Evolutionary conservation across 345 rosid species (phyloP), one percentile per base, ranked within the genome.

Genomic region (Murraya koenigii): DNA sequence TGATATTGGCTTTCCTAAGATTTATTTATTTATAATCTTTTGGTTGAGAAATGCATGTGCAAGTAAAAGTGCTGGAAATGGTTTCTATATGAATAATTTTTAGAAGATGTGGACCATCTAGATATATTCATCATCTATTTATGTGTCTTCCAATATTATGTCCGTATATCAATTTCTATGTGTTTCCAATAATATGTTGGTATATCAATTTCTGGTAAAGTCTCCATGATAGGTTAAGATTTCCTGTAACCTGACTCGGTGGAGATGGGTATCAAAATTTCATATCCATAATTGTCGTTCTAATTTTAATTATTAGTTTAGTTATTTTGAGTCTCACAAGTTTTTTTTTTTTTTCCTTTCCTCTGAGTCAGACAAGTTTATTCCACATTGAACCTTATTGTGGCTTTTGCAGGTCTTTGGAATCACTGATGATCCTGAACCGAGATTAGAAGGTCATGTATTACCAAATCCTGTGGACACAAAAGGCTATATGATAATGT

Each of bases 401-500:
- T 82, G 55, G 72, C 78, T 81, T 35, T 76, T 75, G 39, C 85
- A 96, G 99, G 95, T 96, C 25, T 90, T 96, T 65, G 98, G 99
- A 71, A 92, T 96, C 58, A 89, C 97, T 33, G 80, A 80, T 79
- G 89, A 90, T 80, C 93, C 89, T 75, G 83, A 88, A 77, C 97
- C 99, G 7, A 61, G 93, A 78, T 85, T 96, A 71, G 98, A 94
- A 83, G 98, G 98, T 36, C 97, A 96, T 66, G 90, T 96, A 64
- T 86, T 94, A 66, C 97, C 99, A 23, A 91, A 91, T 85, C 98
- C 98, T 1, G 97, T 94, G 35, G 97, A 96, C 80, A 87, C 88
- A n/a, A 85, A 92, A 72, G 90, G 97, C 79, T 96, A 94, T 85
- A 94, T 94, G 98, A 91, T 94, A 72, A 94, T 96, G 98, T 79